Percentiles rank a stretch among this genome's conserved stretches.
These are phyloP conservation scores for Endothia cerciana DNA, from an alignment of 2,329 filamentous ascomycete genomes.

Conservation along the genomic window DNA sequence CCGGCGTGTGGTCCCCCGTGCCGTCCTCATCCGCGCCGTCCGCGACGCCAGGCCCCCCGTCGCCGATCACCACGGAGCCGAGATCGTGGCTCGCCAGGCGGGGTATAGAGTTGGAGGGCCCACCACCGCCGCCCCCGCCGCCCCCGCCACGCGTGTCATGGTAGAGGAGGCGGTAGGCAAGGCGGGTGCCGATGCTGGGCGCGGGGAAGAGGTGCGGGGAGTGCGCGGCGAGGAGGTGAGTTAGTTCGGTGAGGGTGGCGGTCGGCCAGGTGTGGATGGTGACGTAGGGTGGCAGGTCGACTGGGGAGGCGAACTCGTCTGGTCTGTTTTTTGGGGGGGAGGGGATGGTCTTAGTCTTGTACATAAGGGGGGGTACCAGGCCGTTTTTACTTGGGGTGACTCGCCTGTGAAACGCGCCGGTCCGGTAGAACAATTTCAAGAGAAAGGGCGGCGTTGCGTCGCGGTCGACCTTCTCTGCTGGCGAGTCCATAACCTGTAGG, in stretches of 20 bases:
- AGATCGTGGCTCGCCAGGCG: slow-evolving; percentile 80
- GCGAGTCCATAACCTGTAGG: slow-evolving; percentile 18
- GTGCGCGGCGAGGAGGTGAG: slow-evolving; percentile 72
- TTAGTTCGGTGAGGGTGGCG: slow-evolving; percentile 81
- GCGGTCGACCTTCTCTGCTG: slow-evolving; percentile 57
- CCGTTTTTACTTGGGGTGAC: slow-evolving; percentile 14
- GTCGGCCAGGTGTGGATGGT: slow-evolving; percentile 86
- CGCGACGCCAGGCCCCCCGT: slow-evolving; percentile 52
- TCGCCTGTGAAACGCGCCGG: slow-evolving; percentile 72
- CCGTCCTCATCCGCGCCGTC: slow-evolving; percentile 39
- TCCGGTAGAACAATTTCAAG: slow-evolving; percentile 82
- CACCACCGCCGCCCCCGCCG: too few species aligned
- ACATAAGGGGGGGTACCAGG: not conserved
- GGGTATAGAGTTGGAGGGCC: slow-evolving; percentile 35
- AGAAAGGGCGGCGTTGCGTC: slow-evolving; percentile 79
- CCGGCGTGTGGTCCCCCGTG: slow-evolving; percentile 34
- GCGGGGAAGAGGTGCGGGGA: slow-evolving; percentile 68
- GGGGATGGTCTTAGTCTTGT: not conserved
- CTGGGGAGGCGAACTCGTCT: slow-evolving; percentile 67
- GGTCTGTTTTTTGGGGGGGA: slow-evolving; percentile 51
- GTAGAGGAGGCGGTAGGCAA: slow-evolving; percentile 87
- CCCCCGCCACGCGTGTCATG: slow-evolving; percentile 62
- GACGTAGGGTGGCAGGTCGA: slow-evolving; percentile 67
- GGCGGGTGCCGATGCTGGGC: slow-evolving; percentile 77
- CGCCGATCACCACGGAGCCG: slow-evolving; percentile 79